Evolutionary conservation across 163 green algal species (phyloP).

Genomic region (Scenedesmus sp.): DNA sequence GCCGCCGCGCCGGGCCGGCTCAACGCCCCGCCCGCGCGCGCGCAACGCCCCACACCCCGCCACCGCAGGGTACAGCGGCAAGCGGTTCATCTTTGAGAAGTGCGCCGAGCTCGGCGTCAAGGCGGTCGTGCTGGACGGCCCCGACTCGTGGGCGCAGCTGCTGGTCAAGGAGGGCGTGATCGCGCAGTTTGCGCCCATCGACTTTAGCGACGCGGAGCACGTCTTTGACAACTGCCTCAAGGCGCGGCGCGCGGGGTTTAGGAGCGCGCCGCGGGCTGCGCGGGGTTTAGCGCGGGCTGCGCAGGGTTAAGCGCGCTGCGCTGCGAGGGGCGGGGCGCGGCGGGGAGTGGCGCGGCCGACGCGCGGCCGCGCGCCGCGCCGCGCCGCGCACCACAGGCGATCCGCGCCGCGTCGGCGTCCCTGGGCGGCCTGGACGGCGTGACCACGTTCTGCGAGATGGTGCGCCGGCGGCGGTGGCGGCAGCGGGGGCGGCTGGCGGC

Average conservation of each 20-base stretch:
- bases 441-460: conserved; percentile 90
- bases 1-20: too few species aligned
- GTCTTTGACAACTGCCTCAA: conserved; percentile 82
- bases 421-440: conserved; percentile 84
- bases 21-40: too few species aligned
- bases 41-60: too few species aligned
- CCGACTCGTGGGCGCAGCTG: conserved; percentile 81
- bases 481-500: too few species aligned
- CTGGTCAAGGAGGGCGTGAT: conserved; percentile 83
- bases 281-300: too few species aligned
- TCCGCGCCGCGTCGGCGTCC: conserved; percentile 42
- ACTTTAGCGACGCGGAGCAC: conserved; percentile 85
- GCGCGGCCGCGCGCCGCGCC: too few species aligned
- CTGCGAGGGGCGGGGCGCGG: background rate
- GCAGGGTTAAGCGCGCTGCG: too few species aligned
- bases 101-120: conserved; percentile 79
- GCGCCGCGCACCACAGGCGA: conserved; percentile 33
- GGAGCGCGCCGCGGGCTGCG: too few species aligned
- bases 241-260: too few species aligned
- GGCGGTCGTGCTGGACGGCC: conserved; percentile 83
- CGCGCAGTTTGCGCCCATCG: conserved; percentile 84
- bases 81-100: conserved; percentile 84
- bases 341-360: too few species aligned
- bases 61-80: conserved; percentile 55
- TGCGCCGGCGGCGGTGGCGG: too few species aligned